Evolutionary conservation across 208 protist genomes (phyloP), one percentile per base, ranked within the genome.

Genomic region (Wallacemonas rigidus): DNA sequence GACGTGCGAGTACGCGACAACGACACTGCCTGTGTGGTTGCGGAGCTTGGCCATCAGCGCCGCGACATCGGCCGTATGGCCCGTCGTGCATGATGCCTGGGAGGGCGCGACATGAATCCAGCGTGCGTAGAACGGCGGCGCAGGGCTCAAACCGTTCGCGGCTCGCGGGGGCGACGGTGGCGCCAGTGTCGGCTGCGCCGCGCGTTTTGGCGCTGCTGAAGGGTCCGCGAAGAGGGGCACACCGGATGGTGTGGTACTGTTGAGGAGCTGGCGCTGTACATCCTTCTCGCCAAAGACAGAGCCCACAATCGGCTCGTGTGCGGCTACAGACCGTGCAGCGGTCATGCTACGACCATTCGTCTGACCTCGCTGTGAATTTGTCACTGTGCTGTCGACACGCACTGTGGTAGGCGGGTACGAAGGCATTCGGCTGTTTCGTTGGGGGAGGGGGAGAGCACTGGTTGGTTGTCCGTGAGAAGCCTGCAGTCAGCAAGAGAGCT

Each of bases 241-340:
- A 15, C 56, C 56, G 12, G 56, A n/a, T 5, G 56, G 36, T 6
- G 56, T 62, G 56, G 56, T 62, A 9, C 36, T 38, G 35, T 62
- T 3, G 35, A 35, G 56, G 12, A 62, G 15, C 38, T 62, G 56
- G 12, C 26, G 56, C 36, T 36, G 35, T 2, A 62, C 56, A 38
- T 62, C 17, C 56, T 5, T 40, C 56, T 62, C 56, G 35, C 3
- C 56, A 12, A 62, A 12, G 56, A 17, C 56, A 15, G 5, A n/a
- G 9, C 43, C 56, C 9, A 5, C 15, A 38, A 62, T n/a, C 36
- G 56, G 56, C 56, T 62, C 56, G 56, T 62, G 56, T 5, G 56
- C 35, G 15, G 56, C 56, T 7, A 62, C 38, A 9, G 56, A 6
- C 3, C 56, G 56, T 1, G 51, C 14, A 6, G 14, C n/a, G 5